Evolutionary conservation across 78 protist genomes (phyloP), one percentile per base, ranked within the genome.

Genomic region (Creolimax fragrantissima): DNA sequence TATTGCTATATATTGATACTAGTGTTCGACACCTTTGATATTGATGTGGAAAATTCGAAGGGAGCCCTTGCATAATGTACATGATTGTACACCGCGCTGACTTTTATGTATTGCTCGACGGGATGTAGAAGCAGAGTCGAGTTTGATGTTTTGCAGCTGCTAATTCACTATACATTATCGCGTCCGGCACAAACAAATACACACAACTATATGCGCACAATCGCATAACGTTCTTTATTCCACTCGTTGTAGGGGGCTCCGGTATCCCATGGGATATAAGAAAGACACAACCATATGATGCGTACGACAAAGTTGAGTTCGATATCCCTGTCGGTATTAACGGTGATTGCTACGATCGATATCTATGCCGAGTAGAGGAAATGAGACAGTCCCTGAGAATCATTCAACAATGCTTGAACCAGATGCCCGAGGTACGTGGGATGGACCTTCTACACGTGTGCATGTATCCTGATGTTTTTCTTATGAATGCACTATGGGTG

Each of bases 261-360:
- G 94, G 94, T 66, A 66, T 92, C 3, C n/a, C 67, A 2, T 94
- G 94, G 94, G 95, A 94, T 35, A 43, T 94, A 45, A 92, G 95
- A 44, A 81, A 88, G 58, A 44, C 91, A 4, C 94, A 94, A 90
- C 95, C 95, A 37, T 94, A 94, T 92, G 95, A 94, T n/a, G 94
- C 90, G 41, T 94, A 94, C 74, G 91, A 83, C 5, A 32, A 81
- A 74, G 88, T 94, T 17, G 91, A 94, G 11, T 94, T 94, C 44
- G 94, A 90, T 37, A 90, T 94, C 5, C 95, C 95, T 3, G 92
- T 92, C 3, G 95, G 95, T 17, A 2, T 2, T 3, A 17, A 35
- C 85, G 95, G 95, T 36, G 95, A 94, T 85, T 90, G 94, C 89
- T 94, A 92, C 89, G 95, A 94, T 67, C 95, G 95, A 32, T 94